These are phyloP conservation scores for Boletus huronensis DNA, from an alignment of 768 basidiomycete species.

Conservation along the genomic window DNA sequence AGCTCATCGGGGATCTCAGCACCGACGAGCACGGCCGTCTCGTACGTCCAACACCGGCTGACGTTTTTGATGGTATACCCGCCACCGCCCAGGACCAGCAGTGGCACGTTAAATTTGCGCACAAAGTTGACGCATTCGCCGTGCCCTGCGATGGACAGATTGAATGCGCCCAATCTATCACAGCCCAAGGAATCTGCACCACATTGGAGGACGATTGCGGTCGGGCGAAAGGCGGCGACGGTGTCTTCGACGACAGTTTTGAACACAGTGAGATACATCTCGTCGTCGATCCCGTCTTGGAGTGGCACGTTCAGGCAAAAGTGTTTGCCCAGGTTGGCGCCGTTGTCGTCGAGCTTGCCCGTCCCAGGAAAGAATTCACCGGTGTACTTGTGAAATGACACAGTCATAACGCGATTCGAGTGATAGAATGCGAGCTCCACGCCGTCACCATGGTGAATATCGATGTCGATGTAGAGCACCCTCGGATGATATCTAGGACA, in stretches of 20 bases:
- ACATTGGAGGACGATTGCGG: conserved; percentile 91
- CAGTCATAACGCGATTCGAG: conserved; percentile 96
- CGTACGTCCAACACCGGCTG: conserved; percentile 98
- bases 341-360: conserved; percentile 92
- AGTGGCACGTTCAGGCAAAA: conserved; percentile 95
- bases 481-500: conserved; percentile 79
- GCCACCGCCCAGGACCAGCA: conserved; percentile 91
- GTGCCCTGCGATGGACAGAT: conserved; percentile 94
- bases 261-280: conserved; percentile 93
- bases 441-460: conserved; percentile 98
- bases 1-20: conserved; percentile 81
- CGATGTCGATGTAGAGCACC: conserved; percentile 97
- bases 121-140: conserved; percentile 99
- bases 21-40: conserved; percentile 90
- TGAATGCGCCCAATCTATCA: conserved; percentile 95
- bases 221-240: conserved; percentile 82
- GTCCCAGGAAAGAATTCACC: conserved; percentile 99
- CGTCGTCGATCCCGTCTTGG: conserved; percentile 95
- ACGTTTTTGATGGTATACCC: conserved; percentile 98
- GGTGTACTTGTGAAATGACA: conserved; percentile 99
- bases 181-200: conserved; percentile 96
- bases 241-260: conserved; percentile 95
- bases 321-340: conserved; percentile 83
- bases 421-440: conserved; percentile 98
- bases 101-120: conserved; percentile 84